Conservation (phyloP, 805 yeast species). For the Saccharomycopsis microspora region DNA sequence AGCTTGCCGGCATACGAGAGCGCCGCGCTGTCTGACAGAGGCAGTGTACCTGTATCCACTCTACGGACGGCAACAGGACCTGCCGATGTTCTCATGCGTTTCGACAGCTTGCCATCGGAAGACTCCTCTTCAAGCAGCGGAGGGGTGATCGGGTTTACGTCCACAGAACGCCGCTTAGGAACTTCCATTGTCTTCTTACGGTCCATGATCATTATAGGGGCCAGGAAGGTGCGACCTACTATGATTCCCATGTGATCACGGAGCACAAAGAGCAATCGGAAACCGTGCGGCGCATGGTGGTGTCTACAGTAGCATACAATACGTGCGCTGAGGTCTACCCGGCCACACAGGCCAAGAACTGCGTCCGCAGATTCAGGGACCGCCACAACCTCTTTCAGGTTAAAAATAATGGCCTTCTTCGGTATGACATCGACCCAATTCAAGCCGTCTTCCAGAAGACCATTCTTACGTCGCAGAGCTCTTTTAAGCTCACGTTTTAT, state of each 20-base stretch:
- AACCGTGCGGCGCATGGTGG: slow-evolving; percentile 82
- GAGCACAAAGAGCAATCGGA: slow-evolving; percentile 57
- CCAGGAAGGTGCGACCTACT: slow-evolving; percentile 60
- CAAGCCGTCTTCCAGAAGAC: slow-evolving; percentile 60
- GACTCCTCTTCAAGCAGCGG: slow-evolving; percentile 13
- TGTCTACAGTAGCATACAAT: slow-evolving; percentile 95
- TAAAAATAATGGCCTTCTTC: slow-evolving; percentile 80
- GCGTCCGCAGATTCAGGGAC: slow-evolving; percentile 50
- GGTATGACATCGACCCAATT: slow-evolving; percentile 69
- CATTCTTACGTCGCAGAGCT: slow-evolving; percentile 83
- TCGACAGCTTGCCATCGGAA: slow-evolving; percentile 3
- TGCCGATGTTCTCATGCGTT: background rate
- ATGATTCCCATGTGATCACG: slow-evolving; percentile 48
- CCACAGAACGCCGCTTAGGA: background rate
- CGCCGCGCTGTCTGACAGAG: too few relatives aligned
- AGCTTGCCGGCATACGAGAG: too few relatives aligned
- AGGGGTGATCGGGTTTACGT: slow-evolving; percentile 11
- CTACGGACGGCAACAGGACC: too few relatives aligned
- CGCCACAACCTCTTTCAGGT: slow-evolving; percentile 78
- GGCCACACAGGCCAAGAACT: slow-evolving; percentile 19
- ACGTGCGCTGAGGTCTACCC: slow-evolving; percentile 50
- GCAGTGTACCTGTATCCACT: too few relatives aligned
- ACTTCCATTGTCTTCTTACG: slow-evolving; percentile 53
- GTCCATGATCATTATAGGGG: slow-evolving; percentile 86
- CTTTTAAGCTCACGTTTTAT: slow-evolving; percentile 88